phyloP scores from a whole-genome alignment of 108 stramenopile species.

The Epithemia pelagica region DNA sequence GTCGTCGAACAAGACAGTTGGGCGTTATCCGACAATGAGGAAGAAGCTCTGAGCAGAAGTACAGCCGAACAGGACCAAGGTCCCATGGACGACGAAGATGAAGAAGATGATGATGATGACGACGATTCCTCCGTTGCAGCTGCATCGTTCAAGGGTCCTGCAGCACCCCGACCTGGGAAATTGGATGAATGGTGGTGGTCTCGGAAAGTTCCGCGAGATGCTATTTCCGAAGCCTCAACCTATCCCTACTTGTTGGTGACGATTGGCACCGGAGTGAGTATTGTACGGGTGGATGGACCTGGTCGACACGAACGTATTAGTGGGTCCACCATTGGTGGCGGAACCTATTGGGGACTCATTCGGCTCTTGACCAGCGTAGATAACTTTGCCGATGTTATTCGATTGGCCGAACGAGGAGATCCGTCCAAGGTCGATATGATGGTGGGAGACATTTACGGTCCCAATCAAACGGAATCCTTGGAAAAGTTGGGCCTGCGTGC shows the following conservation, averaged over 20 bases:
- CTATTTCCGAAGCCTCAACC: slow-evolving; percentile 46
- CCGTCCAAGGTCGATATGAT: slow-evolving; percentile 79
- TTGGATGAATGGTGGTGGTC: slow-evolving; percentile 83
- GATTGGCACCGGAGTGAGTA: slow-evolving; percentile 96
- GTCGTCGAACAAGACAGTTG: not conserved
- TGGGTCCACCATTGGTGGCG: slow-evolving; percentile 97
- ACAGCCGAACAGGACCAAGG: not conserved
- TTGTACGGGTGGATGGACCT: slow-evolving; percentile 92
- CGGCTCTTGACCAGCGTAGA: slow-evolving; percentile 88
- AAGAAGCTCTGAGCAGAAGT: not conserved
- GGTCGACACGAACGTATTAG: slow-evolving; percentile 92
- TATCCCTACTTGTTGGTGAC: slow-evolving; percentile 95
- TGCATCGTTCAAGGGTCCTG: not conserved
- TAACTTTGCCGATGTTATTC: slow-evolving; percentile 87
- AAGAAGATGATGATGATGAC: slow-evolving; percentile 17
- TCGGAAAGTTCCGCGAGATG: slow-evolving; percentile 79
- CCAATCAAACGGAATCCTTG: slow-evolving; percentile 68
- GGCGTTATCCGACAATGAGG: not conserved
- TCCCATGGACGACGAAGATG: not conserved
- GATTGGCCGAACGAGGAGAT: slow-evolving; percentile 89
- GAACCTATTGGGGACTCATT: slow-evolving; percentile 98
- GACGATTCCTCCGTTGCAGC: not conserved
- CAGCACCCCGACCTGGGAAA: not conserved
- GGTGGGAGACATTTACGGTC: slow-evolving; percentile 98
- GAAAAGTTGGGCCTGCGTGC: slow-evolving; percentile 86